Base-by-base conservation (phyloP, 2,329 filamentous ascomycete species). In the Cladosporium sp. region DNA sequence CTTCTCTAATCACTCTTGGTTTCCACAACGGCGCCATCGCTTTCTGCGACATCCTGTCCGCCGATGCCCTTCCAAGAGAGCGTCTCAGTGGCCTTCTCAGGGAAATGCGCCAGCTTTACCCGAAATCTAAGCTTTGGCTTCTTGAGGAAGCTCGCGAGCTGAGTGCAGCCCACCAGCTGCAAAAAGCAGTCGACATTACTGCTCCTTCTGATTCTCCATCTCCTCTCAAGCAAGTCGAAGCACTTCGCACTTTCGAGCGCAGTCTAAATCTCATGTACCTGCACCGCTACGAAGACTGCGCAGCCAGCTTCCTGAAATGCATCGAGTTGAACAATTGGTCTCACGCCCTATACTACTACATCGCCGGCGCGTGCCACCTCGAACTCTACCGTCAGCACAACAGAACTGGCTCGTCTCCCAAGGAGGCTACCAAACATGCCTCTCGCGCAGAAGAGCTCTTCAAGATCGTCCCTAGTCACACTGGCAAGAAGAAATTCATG, bases 21-120 rank as follows among this genome's bases (percentile, higher is more conserved):
- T 97, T 92, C 73, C 96, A 97, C 75, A 96, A 96, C 70, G 89
- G 88, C 5, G 83, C 96, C 34, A 82, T 95, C 15, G 90, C 89
- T 1, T 88, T 91, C 65, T 90, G 91, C 62, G 94, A 99, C 70
- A 97, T 99, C 58, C 79, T 96, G 15, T 88, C 90, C 0, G 81
- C 78, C 1, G 80, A 84, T 19, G 71, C 76, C 2, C 92, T 92
- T 60, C 94, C 94, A 0, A 80, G 79, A 51, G 81, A 84, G 37
- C 84, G 85, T 60, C 89, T 92, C 63, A 76, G 80, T 51, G 78
- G 75, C 2, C 79, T 97, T 1, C 81, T 97, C 1, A 76, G 77
- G 0, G 82, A 86, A 28, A 94, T 97, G 88, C 84, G 90, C 45
- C 69, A 75, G 20, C 84, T 88, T 2, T 96, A 96, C 68, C 92